Evolutionary conservation across 257 asterid species (phyloP), one percentile per base, ranked within the genome.

Genomic region (Handroanthus guayacan): DNA sequence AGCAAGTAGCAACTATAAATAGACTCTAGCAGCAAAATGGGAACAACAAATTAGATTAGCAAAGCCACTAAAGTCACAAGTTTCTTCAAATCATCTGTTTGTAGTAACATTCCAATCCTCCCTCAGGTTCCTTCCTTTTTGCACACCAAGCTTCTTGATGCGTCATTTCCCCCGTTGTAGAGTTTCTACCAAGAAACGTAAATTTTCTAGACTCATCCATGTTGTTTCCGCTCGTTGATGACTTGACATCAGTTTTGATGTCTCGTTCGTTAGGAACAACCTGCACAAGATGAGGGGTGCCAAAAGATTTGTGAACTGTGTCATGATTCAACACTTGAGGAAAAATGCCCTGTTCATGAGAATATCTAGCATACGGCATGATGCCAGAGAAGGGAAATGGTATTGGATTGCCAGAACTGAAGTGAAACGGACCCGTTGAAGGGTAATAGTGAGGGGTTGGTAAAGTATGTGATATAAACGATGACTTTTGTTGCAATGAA

Each of bases 71-170:
- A 61, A 69, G 8, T 68, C 64, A 50, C 62, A 71, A 51, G 11
- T 41, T 60, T 72, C 78, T 71, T 79, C 77, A 84, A 45, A 68
- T 78, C 69, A 73, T 74, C 81, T 84, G 81, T 77, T 81, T 80
- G 75, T 83, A 73, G 69, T 52, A 82, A 65, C 58, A 61, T 11
- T 78, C 83, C 16, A 75, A 74, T 63, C 92, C 90, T 63, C 90
- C 90, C 72, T 82, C 92, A 0, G 92, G 84, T 17, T 86, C 91
- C 80, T 87, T 87, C 81, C 92, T 81, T 76, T 87, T 87, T n/a
- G 79, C 70, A 12, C 66, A 73, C 87, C 87, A 78, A 62, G 79
- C 64, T 68, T 76, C 84, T 60, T 71, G 83, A 18, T 80, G 83
- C 68, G 41, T 47, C 1, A 50, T 79, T 62, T 85, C 88, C 3